phyloP scores from a whole-genome alignment of 305 asterid species.

The Plantago rigida region DNA sequence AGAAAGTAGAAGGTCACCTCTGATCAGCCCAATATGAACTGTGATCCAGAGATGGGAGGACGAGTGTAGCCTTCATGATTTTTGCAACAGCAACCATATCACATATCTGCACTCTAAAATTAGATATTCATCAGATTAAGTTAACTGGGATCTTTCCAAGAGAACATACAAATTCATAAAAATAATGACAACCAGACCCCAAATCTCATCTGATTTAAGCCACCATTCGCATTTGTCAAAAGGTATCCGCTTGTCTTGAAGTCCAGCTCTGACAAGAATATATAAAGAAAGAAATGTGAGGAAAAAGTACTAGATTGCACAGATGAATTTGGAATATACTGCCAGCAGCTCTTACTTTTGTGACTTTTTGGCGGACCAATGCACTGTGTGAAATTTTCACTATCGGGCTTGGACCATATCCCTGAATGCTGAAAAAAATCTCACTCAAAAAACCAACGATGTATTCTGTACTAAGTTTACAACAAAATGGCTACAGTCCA shows the following conservation, averaged over 20 bases:
- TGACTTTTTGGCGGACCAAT: conserved; percentile 58
- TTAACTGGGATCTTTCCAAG: conserved; percentile 21
- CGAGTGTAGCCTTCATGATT: conserved; percentile 83
- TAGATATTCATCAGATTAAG: conserved; percentile 46
- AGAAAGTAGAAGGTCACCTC: conserved; percentile 44
- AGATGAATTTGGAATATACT: conserved; percentile 5
- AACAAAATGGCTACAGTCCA: background rate
- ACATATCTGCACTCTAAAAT: conserved; percentile 94
- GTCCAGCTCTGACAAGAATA: conserved; percentile 49
- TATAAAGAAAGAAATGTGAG: conserved; percentile 1
- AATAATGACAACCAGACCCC: conserved; percentile 73
- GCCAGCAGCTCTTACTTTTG: conserved; percentile 45
- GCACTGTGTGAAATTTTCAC: conserved; percentile 71
- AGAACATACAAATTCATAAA: conserved; percentile 23
- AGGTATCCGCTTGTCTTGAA: conserved; percentile 69
- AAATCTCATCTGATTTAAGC: conserved; percentile 99
- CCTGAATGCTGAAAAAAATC: conserved; percentile 52
- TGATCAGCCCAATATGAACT: conserved; percentile 92
- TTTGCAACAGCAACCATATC: conserved; percentile 98
- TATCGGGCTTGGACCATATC: conserved; percentile 79
- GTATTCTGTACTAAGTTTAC: conserved; percentile 20
- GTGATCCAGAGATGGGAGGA: conserved; percentile 92
- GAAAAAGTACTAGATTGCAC: conserved; percentile 3
- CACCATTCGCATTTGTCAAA: conserved; percentile 86
- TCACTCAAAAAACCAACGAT: conserved; percentile 11